Evolutionary conservation across 2,329 filamentous ascomycete species (phyloP), one percentile per base, ranked within the genome.

Genomic region (Fusarium newnesense): DNA sequence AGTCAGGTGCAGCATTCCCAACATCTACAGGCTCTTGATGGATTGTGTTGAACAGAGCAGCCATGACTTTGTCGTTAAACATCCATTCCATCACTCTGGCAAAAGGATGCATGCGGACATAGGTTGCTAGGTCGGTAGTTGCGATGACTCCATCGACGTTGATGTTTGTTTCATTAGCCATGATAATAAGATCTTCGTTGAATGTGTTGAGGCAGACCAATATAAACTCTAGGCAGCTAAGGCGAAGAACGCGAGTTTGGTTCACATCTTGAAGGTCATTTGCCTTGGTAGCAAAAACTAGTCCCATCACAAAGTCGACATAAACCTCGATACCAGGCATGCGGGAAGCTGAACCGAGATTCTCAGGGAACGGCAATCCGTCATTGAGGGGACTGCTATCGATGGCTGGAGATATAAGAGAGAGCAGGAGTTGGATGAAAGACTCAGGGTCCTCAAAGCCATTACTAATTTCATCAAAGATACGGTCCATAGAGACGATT

Each of bases 41-140:
- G 36, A 96, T 90, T 16, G 93, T 90, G 64, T 90, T 87, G 81
- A 98, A 96, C 4, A 99, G 84, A 19, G 92, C 90, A 73, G 89
- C 89, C 77, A 97, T 90, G 28, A 98, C 94, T 73, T 93, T 94
- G 78, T 97, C 94, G 79, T 97, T 98, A 82, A 97, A 97, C 83
- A 99, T 90, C 95, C 96, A 98, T 79, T 99, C 96, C 93, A 98
- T 98, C 21, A 97, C 92, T 67, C 97, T 91, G 7, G 94, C 91
- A 78, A 98, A 99, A 1, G 97, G 96, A 83, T 99, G 97, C 60
- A 97, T 88, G 30, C 91, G 90, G 66, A 96, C 91, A 79, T 99
- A 99, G 10, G 89, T 88, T 56, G 91, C 90, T 9, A 98, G 85
- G 63, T 93, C 93, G 6, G 92, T 92, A 8, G 94, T 88, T 46